Conservation (phyloP, 2,329 filamentous ascomycete genomes). For the Aspergillus fructus region DNA sequence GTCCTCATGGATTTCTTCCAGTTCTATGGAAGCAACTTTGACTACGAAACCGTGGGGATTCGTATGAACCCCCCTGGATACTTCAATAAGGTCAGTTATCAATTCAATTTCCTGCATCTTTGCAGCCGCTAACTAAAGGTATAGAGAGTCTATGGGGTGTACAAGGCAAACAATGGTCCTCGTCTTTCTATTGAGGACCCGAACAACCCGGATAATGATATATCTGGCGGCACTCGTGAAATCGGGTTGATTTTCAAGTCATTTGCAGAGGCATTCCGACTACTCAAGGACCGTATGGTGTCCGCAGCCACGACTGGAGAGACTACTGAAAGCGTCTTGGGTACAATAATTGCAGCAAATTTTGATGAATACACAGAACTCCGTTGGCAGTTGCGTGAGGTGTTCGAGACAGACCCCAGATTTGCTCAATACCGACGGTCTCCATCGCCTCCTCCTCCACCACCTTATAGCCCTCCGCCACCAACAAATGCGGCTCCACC, state of each 20-base stretch:
- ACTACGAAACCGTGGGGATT: conserved; percentile 70
- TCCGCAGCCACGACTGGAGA: conserved; percentile 21
- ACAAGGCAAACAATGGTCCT: conserved; percentile 55
- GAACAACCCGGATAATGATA: conserved; percentile 81
- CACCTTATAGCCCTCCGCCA: conserved; percentile 22
- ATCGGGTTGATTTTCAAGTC: conserved; percentile 65
- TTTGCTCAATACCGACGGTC: conserved; percentile 32
- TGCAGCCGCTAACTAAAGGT: conserved; percentile 7
- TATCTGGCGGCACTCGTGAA: conserved; percentile 79
- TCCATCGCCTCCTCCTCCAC: conserved; percentile 22
- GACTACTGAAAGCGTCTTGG: conserved; percentile 60
- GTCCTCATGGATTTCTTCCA: conserved; percentile 85
- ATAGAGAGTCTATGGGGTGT: conserved; percentile 47
- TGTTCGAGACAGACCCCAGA: conserved; percentile 47
- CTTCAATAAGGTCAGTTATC: conserved; percentile 65
- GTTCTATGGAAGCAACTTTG: conserved; percentile 81
- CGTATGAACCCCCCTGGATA: conserved; percentile 72
- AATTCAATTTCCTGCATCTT: background rate
- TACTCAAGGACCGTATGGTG: conserved; percentile 59
- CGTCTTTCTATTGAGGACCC: conserved; percentile 89
- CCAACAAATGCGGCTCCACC: conserved; percentile 18
- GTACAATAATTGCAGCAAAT: conserved; percentile 71
- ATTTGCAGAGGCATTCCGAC: conserved; percentile 65
- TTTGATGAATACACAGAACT: conserved; percentile 73
- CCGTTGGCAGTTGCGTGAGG: conserved; percentile 59